Evolutionary conservation across 257 asterid species (phyloP).

Genomic region (Hygrophila difformis): DNA sequence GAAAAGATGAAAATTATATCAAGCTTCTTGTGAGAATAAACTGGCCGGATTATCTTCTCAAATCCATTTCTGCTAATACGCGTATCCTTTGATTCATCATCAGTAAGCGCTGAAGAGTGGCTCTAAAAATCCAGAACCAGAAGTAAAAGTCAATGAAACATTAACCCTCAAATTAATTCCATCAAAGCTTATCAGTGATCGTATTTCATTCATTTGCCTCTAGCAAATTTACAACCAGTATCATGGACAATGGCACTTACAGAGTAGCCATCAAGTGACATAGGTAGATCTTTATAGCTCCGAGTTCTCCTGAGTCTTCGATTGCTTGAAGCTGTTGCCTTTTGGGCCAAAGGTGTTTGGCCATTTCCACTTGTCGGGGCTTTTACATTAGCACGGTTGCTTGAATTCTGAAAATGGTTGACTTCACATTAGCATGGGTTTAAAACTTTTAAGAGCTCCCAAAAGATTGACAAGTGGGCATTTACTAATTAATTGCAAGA

Average conservation of each 20-base stretch:
- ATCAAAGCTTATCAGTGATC: slow-evolving; percentile 2
- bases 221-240: no score
- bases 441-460: background rate
- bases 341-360: slow-evolving; percentile 17
- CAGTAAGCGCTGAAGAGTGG: slow-evolving; percentile 52
- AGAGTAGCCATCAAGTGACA: slow-evolving; percentile 46
- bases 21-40: slow-evolving; percentile 45
- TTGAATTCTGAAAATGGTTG: slow-evolving; percentile 27
- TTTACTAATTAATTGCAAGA: no score
- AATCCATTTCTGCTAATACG: slow-evolving; percentile 25
- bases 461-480: background rate
- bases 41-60: slow-evolving; percentile 42
- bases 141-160: slow-evolving; percentile 10
- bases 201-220: background rate
- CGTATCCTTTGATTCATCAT: slow-evolving; percentile 44
- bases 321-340: slow-evolving; percentile 25
- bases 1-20: background rate
- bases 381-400: slow-evolving; percentile 16
- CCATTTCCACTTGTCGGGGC: slow-evolving; percentile 13
- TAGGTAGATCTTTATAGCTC: slow-evolving; percentile 37
- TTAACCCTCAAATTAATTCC: background rate
- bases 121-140: slow-evolving; percentile 38
- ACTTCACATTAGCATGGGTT: slow-evolving; percentile 14
- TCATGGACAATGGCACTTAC: slow-evolving; percentile 25
- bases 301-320: slow-evolving; percentile 33